Evolutionary conservation across 2,329 filamentous ascomycete species (phyloP).

Genomic region (Pleoardoris graminearum): DNA sequence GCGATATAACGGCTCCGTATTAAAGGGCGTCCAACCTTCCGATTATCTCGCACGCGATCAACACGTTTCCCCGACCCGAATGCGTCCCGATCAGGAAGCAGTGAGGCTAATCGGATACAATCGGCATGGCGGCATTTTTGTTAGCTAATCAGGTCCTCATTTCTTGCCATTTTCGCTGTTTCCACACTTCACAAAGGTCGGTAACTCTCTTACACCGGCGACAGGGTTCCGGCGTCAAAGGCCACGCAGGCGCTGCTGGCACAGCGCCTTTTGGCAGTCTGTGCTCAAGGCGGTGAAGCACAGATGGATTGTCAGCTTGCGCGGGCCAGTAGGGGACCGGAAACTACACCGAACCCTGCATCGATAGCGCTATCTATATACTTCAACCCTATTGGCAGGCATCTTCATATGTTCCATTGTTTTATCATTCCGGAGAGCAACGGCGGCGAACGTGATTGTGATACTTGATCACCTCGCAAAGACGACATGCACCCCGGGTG

Average conservation of each 20-base stretch:
- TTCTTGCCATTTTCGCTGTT: not conserved
- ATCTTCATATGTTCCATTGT: not conserved
- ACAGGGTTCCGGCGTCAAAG: not conserved
- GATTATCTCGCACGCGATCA: not conserved
- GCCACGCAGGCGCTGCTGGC: not conserved
- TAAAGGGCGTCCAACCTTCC: not conserved
- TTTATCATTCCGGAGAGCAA: not conserved
- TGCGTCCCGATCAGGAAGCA: not conserved
- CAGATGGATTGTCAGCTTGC: not conserved
- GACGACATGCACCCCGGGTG: not conserved
- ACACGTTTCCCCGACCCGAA: not conserved
- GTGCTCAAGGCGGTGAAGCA: conserved; percentile 5
- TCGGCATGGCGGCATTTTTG: conserved; percentile 2
- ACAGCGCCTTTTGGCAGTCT: not conserved
- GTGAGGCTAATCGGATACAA: not conserved
- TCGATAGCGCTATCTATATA: conserved; percentile 1
- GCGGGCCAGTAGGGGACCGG: conserved; percentile 1
- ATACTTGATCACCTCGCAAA: not conserved
- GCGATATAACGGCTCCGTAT: too few relatives aligned
- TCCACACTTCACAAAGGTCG: not conserved
- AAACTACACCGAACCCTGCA: conserved; percentile 7
- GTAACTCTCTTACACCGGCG: not conserved
- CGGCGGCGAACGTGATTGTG: not conserved
- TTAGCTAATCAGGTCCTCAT: not conserved
- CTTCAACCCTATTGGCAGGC: conserved; percentile 3